Conservation (phyloP, 805 yeast genomes). For the Sporopachydermia quercuum region DNA sequence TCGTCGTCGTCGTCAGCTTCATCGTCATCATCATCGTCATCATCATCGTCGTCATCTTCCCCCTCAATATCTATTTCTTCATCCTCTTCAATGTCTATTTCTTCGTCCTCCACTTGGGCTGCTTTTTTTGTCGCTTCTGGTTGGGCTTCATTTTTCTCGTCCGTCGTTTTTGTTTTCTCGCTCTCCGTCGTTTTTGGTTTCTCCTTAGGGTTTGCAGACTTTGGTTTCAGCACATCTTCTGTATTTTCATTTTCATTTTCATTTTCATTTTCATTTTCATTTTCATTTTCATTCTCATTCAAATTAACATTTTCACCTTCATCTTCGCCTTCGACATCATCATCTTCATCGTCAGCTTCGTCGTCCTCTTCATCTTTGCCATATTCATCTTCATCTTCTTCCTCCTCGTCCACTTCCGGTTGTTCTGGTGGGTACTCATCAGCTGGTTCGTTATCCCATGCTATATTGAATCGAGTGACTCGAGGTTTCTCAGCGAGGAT, state of each 20-base stretch:
- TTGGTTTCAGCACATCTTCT: no score
- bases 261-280: conserved; percentile 11
- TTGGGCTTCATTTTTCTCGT: not conserved
- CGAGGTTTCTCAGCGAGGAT: conserved; percentile 94
- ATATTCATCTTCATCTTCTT: conserved; percentile 18
- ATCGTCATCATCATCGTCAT: no score
- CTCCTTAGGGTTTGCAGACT: conserved; percentile 2
- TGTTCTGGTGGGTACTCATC: conserved; percentile 74
- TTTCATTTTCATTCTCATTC: conserved; percentile 8
- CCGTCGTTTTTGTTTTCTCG: conserved; percentile 3
- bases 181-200: conserved; percentile 6
- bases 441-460: conserved; percentile 71
- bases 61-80: conserved; percentile 16
- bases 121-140: conserved; percentile 5
- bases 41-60: no score
- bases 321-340: conserved; percentile 15
- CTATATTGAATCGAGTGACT: conserved; percentile 91
- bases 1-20: no score
- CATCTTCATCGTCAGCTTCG: conserved; percentile 15
- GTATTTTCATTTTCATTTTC: conserved; percentile 8
- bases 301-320: conserved; percentile 8
- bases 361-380: conserved; percentile 21
- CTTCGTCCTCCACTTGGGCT: conserved; percentile 7
- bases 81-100: conserved; percentile 10
- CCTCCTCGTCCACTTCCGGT: conserved; percentile 32